Evolutionary conservation across 805 yeast species (phyloP).

Genomic region (Candida railenensis): DNA sequence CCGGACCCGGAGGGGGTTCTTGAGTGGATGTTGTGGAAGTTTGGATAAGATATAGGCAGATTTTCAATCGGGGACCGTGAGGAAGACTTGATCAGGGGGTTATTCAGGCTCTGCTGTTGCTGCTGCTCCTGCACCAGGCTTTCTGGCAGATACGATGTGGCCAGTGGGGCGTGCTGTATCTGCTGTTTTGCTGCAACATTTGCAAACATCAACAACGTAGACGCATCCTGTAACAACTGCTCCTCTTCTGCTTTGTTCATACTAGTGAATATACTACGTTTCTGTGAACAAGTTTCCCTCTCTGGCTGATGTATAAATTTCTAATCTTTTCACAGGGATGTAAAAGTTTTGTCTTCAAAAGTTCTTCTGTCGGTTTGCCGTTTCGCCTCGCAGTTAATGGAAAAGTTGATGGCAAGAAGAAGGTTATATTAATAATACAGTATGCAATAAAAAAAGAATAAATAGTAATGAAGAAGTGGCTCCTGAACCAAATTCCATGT

Average conservation of each 20-base stretch:
- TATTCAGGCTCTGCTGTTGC: background rate
- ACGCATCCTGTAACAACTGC: slow-evolving; percentile 56
- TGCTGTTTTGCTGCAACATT: slow-evolving; percentile 49
- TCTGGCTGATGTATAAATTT: background rate
- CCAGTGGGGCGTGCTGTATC: slow-evolving; percentile 13
- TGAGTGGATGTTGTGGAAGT: slow-evolving; percentile 4
- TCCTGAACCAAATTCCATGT: too few relatives aligned
- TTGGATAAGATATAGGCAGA: background rate
- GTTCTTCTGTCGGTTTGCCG: too few relatives aligned
- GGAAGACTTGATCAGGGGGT: background rate
- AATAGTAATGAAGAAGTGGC: too few relatives aligned
- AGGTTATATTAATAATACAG: too few relatives aligned
- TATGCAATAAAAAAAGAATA: too few relatives aligned
- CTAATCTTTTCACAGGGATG: too few relatives aligned
- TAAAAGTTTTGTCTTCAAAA: too few relatives aligned
- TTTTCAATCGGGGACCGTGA: background rate
- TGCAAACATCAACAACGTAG: slow-evolving; percentile 60
- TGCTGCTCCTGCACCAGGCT: slow-evolving; percentile 4
- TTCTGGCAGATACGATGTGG: slow-evolving; percentile 2
- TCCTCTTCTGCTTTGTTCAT: slow-evolving; percentile 23
- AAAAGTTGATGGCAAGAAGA: too few relatives aligned
- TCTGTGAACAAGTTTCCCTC: background rate
- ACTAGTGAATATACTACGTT: background rate
- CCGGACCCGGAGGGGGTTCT: background rate
- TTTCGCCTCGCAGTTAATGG: too few relatives aligned